Percentiles rank a stretch among this genome's conserved stretches.
Conservation (phyloP, 2,329 filamentous ascomycete species). For the Mollisia scopiformis region DNA sequence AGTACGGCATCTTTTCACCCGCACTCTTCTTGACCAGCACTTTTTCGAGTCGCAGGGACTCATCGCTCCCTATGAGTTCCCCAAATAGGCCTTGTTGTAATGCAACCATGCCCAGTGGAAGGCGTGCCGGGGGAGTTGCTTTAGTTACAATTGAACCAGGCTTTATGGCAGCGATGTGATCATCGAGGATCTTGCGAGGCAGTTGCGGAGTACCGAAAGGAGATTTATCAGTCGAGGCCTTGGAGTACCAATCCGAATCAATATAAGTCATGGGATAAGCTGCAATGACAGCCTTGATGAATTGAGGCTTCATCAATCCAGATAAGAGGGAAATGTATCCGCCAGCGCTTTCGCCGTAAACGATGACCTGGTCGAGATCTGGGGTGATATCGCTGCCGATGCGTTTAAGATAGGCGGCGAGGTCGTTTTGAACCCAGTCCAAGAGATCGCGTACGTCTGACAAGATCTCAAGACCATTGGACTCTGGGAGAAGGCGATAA, state of each 20-base stretch:
- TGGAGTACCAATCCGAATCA: conserved; percentile 13
- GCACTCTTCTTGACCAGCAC: conserved; percentile 19
- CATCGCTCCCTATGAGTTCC: conserved; percentile 19
- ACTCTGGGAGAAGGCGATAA: conserved; percentile 56
- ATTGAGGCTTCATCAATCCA: conserved; percentile 15
- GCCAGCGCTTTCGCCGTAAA: conserved; percentile 27
- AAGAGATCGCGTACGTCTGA: conserved; percentile 51
- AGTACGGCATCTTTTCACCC: conserved; percentile 17
- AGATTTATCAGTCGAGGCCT: conserved; percentile 8
- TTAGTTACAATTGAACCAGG: conserved; percentile 22
- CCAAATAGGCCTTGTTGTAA: conserved; percentile 21
- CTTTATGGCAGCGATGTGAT: conserved; percentile 12
- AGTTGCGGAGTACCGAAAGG: conserved; percentile 22
- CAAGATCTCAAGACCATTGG: conserved; percentile 49
- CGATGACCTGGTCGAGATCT: conserved; percentile 19
- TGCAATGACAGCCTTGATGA: conserved; percentile 25
- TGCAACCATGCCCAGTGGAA: conserved; percentile 14
- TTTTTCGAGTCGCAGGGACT: conserved; percentile 13
- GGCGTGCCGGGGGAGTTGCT: conserved; percentile 15
- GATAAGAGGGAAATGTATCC: conserved; percentile 25
- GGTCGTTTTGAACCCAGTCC: conserved; percentile 44
- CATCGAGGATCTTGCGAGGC: conserved; percentile 14
- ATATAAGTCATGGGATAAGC: conserved; percentile 27
- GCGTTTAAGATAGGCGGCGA: conserved; percentile 18
- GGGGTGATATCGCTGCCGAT: conserved; percentile 15